Evolutionary conservation across 2,329 filamentous ascomycete species (phyloP).

Genomic region (Massarina eburnea): DNA sequence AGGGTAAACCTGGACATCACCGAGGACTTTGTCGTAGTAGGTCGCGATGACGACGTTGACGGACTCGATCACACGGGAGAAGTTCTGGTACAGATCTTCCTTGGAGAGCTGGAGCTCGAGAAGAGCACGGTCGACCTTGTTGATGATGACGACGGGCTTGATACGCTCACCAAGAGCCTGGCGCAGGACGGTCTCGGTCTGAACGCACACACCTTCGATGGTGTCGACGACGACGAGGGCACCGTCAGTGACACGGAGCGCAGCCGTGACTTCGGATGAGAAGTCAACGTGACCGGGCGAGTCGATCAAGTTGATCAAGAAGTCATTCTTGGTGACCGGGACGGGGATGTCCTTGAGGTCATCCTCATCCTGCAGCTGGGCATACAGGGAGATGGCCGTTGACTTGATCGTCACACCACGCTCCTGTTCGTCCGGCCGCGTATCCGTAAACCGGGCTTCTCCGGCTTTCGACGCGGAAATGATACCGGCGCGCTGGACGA

Average conservation of each 20-base stretch:
- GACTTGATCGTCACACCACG: slow-evolving; percentile 99
- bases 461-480: slow-evolving; percentile 98
- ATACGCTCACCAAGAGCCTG: slow-evolving; percentile 99
- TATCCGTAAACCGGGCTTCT: slow-evolving; percentile 94
- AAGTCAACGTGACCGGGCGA: slow-evolving; percentile 99
- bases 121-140: slow-evolving; percentile 99
- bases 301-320: slow-evolving; percentile 99
- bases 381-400: slow-evolving; percentile 98
- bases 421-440: slow-evolving; percentile 96
- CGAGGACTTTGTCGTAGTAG: slow-evolving; percentile 94
- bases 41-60: slow-evolving; percentile 99
- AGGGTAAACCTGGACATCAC: slow-evolving; percentile 98
- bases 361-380: slow-evolving; percentile 74
- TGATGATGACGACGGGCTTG: slow-evolving; percentile 99
- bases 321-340: slow-evolving; percentile 88
- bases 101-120: slow-evolving; percentile 98
- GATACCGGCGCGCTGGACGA: slow-evolving; percentile 98
- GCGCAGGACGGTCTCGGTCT: slow-evolving; percentile 99
- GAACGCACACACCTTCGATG: slow-evolving; percentile 99
- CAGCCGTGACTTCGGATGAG: slow-evolving; percentile 98
- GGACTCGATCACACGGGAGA: slow-evolving; percentile 98
- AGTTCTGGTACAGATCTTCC: slow-evolving; percentile 99
- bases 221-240: slow-evolving; percentile 99
- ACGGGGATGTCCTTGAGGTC: slow-evolving; percentile 94
- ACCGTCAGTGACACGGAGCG: slow-evolving; percentile 99